Evolutionary conservation across 345 rosid genomes (phyloP).

Genomic region (Trapa incisa): DNA sequence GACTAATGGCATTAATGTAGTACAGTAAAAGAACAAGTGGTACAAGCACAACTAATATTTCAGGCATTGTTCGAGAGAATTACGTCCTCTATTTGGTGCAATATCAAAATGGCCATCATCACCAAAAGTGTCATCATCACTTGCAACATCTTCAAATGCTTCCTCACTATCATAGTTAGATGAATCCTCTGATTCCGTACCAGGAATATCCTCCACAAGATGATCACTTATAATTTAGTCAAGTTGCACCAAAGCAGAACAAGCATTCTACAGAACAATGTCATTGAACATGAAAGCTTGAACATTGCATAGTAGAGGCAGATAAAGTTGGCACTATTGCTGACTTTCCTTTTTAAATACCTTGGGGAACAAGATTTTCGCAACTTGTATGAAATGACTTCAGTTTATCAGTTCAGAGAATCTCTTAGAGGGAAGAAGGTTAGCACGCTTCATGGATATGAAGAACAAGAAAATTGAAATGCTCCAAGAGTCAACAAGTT

Average conservation of each 20-base stretch:
- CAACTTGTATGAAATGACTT: not conserved
- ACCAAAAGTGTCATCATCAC: slow-evolving; percentile 16
- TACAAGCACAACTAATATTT: not conserved
- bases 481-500: not conserved
- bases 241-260: slow-evolving; percentile 4
- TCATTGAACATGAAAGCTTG: too few relatives aligned
- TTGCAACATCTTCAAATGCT: slow-evolving; percentile 35
- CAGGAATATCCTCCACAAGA: slow-evolving; percentile 47
- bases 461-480: not conserved
- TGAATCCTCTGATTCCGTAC: slow-evolving; percentile 44
- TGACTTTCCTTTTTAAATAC: not conserved
- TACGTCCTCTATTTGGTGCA: slow-evolving; percentile 72
- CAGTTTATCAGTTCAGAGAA: not conserved
- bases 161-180: slow-evolving; percentile 58
- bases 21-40: not conserved
- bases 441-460: not conserved
- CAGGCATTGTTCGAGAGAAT: not conserved
- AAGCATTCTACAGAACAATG: too few relatives aligned
- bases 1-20: not conserved
- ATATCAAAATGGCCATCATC: slow-evolving; percentile 19
- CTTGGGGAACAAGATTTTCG: not conserved
- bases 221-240: slow-evolving; percentile 33
- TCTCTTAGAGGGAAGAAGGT: not conserved
- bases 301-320: too few relatives aligned
- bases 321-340: too few relatives aligned